These are phyloP conservation scores for Tetrahymena thermophila DNA, from an alignment of 73 alveolate species.

Conservation along the genomic window DNA sequence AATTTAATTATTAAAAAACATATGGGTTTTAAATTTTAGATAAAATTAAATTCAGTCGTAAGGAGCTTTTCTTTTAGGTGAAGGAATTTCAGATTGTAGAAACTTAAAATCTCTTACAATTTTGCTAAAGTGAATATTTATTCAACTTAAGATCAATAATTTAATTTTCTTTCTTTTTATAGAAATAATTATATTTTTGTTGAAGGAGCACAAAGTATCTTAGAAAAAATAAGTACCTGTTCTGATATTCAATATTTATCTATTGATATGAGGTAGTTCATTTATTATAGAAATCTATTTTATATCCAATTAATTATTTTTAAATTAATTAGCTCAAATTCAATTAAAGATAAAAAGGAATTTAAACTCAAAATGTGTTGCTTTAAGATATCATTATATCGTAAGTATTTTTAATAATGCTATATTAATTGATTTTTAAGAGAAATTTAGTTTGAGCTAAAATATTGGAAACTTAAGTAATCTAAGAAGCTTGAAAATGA, in stretches of 20 bases:
- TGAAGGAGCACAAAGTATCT: not conserved
- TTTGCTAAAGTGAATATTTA: not conserved
- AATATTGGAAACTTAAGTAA: not conserved
- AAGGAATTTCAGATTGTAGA: not conserved
- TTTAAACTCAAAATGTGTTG: not conserved
- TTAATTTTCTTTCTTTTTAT: too few relatives aligned
- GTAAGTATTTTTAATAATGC: not conserved
- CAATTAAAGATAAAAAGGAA: not conserved
- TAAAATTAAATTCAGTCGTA: too few relatives aligned
- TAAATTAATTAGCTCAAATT: not conserved
- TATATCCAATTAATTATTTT: too few relatives aligned
- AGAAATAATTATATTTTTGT: not conserved
- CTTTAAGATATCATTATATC: too few relatives aligned
- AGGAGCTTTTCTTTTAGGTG: not conserved
- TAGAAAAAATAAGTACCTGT: not conserved
- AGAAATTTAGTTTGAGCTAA: not conserved
- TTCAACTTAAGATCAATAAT: not conserved
- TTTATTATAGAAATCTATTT: too few relatives aligned
- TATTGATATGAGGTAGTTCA: not conserved
- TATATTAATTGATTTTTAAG: not conserved
- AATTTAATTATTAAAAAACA: too few relatives aligned
- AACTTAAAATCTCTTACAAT: not conserved
- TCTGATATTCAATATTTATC: too few relatives aligned
- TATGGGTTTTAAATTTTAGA: not conserved
- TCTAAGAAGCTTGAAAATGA: too few relatives aligned